These are phyloP conservation scores for Aspergillus sp. DNA, from an alignment of 2,329 filamentous ascomycete species.

Conservation along the genomic window DNA sequence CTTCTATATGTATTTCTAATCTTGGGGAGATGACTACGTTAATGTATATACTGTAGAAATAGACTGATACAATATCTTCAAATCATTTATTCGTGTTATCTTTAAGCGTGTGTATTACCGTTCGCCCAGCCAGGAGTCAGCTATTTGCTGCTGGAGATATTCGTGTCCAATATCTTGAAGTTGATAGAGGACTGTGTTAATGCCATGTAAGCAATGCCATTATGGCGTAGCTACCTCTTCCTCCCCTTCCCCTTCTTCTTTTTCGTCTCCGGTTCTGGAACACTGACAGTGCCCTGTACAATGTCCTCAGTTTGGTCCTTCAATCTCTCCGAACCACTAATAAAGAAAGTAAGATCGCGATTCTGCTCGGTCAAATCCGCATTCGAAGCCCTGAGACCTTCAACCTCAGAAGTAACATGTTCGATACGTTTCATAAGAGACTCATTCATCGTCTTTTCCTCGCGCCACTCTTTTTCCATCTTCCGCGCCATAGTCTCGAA, in stretches of 20 bases:
- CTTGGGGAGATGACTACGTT: not conserved
- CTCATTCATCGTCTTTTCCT: constrained; percentile 81
- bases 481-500: constrained; percentile 71
- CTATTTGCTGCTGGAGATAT: no score
- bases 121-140: not conserved
- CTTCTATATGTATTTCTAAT: not conserved
- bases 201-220: not conserved
- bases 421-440: constrained; percentile 74
- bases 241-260: constrained; percentile 40
- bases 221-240: no score
- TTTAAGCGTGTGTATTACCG: not conserved
- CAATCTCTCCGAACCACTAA: constrained; percentile 76
- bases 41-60: not conserved
- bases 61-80: no score
- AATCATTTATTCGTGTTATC: no score
- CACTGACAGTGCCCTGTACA: constrained; percentile 65
- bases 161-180: no score
- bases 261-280: constrained; percentile 51
- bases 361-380: constrained; percentile 80
- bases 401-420: constrained; percentile 58
- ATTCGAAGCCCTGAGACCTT: constrained; percentile 56
- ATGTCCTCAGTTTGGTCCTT: constrained; percentile 68
- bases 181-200: not conserved
- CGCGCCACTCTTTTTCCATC: constrained; percentile 70
- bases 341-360: constrained; percentile 80